phyloP scores from a whole-genome alignment of 139 green algal species.

The Chlorella sorokiniana region DNA sequence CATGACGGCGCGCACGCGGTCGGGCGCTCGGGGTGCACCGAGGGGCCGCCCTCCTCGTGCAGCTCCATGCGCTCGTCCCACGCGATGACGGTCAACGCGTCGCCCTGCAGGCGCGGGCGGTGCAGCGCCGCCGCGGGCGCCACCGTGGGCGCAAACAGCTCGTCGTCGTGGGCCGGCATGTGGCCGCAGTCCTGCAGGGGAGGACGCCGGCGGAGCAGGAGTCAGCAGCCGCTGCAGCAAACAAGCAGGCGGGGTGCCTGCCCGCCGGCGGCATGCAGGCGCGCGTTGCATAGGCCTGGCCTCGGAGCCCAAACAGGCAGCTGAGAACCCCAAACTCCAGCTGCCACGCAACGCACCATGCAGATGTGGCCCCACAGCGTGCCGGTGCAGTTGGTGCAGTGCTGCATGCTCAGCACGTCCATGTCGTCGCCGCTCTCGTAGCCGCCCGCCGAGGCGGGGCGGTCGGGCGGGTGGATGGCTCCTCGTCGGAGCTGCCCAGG shows the following conservation, averaged over 20 bases:
- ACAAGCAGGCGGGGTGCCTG: no score
- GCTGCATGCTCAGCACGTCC: conserved; percentile 31
- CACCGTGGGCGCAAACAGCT: conserved; percentile 22
- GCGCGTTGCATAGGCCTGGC: no score
- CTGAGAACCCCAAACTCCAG: background rate
- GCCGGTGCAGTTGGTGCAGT: conserved; percentile 57
- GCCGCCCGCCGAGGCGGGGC: background rate
- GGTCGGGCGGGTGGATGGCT: conserved; percentile 13
- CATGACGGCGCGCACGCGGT: conserved; percentile 75
- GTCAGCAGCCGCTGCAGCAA: background rate
- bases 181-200: conserved; percentile 21
- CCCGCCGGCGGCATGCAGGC: no score
- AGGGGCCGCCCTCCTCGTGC: conserved; percentile 38
- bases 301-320: background rate
- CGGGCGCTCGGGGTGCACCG: conserved; percentile 66
- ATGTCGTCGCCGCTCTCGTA: conserved; percentile 37
- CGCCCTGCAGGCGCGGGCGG: conserved; percentile 29
- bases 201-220: background rate
- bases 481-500: background rate
- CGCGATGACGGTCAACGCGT: conserved; percentile 40
- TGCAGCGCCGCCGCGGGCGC: conserved; percentile 11
- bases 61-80: conserved; percentile 66
- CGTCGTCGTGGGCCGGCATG: conserved; percentile 8
- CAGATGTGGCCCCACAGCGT: conserved; percentile 30
- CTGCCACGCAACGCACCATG: conserved; percentile 10